Evolutionary conservation across 331 rosid species (phyloP), one percentile per base, ranked within the genome.

Genomic region (Acacia concinna): DNA sequence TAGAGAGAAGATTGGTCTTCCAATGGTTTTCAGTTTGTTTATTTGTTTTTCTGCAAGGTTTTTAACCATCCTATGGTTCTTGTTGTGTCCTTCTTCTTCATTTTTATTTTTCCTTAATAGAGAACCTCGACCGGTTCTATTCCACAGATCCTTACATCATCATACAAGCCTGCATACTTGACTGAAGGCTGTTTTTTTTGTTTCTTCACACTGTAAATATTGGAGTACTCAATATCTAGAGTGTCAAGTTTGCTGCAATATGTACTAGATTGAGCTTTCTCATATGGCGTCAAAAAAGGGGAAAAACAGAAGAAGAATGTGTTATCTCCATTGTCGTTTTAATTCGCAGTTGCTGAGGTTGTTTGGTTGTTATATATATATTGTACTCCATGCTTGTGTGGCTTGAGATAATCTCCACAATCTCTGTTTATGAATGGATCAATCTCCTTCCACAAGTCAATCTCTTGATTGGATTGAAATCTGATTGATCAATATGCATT

Each of bases 151-250:
- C 84, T 82, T 85, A 84, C 83, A 78, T 81, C 83, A 78, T 81
- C 87, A 78, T 79, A 85, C 86, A 74, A 62, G 87, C 81, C 85
- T 82, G 76, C 85, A 77, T 79, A 71, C 89, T 83, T 80, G 84
- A 84, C 83, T 35, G 70, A 79, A 68, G 77, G 87, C 85, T 81
- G 80, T 85, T 80, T 81, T 85, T 79, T 78, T 84, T 80, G 71
- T 66, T 80, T 27, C 47, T 25, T 27, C 74, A 69, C 56, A 82
- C 85, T 87, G 91, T 87, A 87, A 85, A 87, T 87, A 87, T 76
- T 81, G 88, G 84, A 85, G 88, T 82, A 78, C 87, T 87, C 59
- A 43, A 82, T 82, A 84, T 79, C 85, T 84, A 81, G 88, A 76
- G 90, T 84, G 88, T 80, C 81, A 60, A 77, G 85, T 80, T 82